Conservation (phyloP, 805 yeast genomes). For the Grigorovia jiainica region DNA sequence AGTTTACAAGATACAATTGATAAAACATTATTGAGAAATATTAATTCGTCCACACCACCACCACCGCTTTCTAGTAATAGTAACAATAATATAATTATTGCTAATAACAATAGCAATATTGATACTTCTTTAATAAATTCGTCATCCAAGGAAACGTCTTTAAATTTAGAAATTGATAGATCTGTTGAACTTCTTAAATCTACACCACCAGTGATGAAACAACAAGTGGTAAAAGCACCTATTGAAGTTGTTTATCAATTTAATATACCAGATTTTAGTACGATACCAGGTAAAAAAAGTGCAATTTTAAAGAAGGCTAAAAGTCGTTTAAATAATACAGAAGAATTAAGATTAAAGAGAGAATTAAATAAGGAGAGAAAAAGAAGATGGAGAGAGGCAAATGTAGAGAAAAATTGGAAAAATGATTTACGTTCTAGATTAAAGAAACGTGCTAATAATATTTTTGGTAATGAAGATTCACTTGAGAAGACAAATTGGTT, state of each 20-base stretch:
- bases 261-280: constrained; percentile 13
- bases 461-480: constrained; percentile 55
- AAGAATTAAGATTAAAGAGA: constrained; percentile 16
- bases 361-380: constrained; percentile 26
- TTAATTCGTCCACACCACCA: too few species aligned
- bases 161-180: too few species aligned
- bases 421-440: constrained; percentile 77
- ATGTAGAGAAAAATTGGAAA: constrained; percentile 74
- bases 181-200: too few species aligned
- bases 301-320: constrained; percentile 19
- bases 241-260: constrained; percentile 6
- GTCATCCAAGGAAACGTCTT: too few species aligned
- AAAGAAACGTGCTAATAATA: constrained; percentile 53
- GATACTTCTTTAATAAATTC: too few species aligned
- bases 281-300: constrained; percentile 12
- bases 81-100: too few species aligned
- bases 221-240: too few species aligned
- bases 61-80: too few species aligned
- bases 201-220: too few species aligned
- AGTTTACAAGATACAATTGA: too few species aligned
- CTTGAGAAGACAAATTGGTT: constrained; percentile 60
- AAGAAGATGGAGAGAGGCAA: constrained; percentile 36
- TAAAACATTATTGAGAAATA: too few species aligned
- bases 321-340: constrained; percentile 12
- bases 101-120: too few species aligned